Evolutionary conservation across 164 flowering plant genomes (phyloP).

Genomic region (Chimonanthus salicifolius): DNA sequence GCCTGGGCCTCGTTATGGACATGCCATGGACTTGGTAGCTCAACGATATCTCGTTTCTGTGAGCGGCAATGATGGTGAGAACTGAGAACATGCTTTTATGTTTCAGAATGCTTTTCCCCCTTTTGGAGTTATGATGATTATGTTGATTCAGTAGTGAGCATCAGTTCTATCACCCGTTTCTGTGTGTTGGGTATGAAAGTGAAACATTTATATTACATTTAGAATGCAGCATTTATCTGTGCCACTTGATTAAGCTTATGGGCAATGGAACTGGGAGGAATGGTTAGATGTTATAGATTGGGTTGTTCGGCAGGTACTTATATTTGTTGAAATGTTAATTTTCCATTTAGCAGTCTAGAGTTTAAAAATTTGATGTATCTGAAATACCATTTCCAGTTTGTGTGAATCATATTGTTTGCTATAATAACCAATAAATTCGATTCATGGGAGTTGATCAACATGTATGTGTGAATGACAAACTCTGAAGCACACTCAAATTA

Average conservation of each 20-base stretch:
- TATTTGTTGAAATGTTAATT: too few relatives aligned
- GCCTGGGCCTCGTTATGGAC: constrained; percentile 20
- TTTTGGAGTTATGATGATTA: neutral
- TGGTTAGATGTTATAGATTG: neutral
- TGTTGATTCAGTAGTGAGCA: neutral
- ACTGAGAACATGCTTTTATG: neutral
- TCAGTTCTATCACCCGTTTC: neutral
- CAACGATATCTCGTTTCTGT: constrained; percentile 19
- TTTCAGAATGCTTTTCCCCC: neutral
- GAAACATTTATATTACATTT: too few relatives aligned
- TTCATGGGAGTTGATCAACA: too few relatives aligned
- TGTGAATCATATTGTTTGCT: too few relatives aligned
- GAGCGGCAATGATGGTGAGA: constrained; percentile 19
- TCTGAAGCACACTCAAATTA: too few relatives aligned
- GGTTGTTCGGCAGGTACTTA: neutral
- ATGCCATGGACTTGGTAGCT: constrained; percentile 19
- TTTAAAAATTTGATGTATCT: neutral
- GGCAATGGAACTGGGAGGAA: neutral
- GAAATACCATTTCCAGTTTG: neutral
- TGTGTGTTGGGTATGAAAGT: neutral
- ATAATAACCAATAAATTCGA: too few relatives aligned
- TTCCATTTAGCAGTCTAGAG: neutral
- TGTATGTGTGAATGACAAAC: too few relatives aligned
- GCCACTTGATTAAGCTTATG: neutral
- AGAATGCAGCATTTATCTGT: neutral